A percentile compares a stretch with the other conserved stretches of the same genome.
These are phyloP conservation scores for Sphaerostilbella broomeana DNA, from an alignment of 2,329 filamentous ascomycete species.

Conservation along the genomic window DNA sequence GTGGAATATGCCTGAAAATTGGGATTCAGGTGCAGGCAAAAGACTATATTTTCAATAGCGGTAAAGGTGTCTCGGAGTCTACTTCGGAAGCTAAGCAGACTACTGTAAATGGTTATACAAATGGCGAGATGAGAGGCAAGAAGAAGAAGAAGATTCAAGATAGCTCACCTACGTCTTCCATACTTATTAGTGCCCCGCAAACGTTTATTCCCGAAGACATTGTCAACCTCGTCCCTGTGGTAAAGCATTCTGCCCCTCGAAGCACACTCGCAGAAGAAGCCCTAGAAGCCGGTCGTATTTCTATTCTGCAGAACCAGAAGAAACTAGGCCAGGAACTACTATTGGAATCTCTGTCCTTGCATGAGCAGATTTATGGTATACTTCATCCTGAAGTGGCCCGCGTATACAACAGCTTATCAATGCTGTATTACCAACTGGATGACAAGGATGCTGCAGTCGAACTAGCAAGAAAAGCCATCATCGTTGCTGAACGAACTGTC, in stretches of 20 bases:
- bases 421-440: constrained; percentile 95
- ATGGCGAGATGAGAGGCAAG: constrained; percentile 49
- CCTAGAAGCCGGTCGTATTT: constrained; percentile 89
- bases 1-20: constrained; percentile 82
- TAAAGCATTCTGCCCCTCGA: constrained; percentile 90
- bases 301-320: constrained; percentile 90
- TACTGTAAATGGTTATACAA: constrained; percentile 33
- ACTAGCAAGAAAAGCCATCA: constrained; percentile 90
- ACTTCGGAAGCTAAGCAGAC: constrained; percentile 27
- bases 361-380: constrained; percentile 98
- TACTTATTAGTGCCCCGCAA: constrained; percentile 34
- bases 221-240: constrained; percentile 83
- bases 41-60: constrained; percentile 34
- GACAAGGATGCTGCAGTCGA: constrained; percentile 96
- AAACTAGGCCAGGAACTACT: constrained; percentile 94
- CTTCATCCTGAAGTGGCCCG: constrained; percentile 93
- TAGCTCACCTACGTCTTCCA: constrained; percentile 41
- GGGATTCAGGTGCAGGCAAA: constrained; percentile 82
- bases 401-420: constrained; percentile 90
- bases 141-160: constrained; percentile 57
- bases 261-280: constrained; percentile 92
- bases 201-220: constrained; percentile 77
- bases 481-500: constrained; percentile 89
- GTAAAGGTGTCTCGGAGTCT: constrained; percentile 25
- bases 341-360: constrained; percentile 88